phyloP scores from a whole-genome alignment of 1,139 yeast genomes.

The Pichia terricola region DNA sequence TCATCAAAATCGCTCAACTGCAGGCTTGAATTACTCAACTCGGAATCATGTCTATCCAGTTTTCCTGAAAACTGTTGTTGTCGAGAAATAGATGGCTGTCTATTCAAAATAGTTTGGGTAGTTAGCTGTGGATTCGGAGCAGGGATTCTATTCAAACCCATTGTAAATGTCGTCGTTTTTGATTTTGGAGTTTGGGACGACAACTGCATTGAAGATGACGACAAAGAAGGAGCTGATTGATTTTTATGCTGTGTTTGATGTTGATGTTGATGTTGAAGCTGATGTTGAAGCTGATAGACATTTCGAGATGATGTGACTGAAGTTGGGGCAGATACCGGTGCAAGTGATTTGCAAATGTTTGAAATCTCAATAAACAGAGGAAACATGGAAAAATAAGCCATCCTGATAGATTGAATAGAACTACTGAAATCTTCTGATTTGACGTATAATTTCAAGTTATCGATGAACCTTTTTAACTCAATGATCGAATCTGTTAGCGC shows the following conservation, averaged over 20 bases:
- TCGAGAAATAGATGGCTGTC: slow-evolving; percentile 11
- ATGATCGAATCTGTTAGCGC: slow-evolving; percentile 15
- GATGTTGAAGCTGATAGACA: background rate
- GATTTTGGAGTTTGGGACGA: background rate
- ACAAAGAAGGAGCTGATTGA: background rate
- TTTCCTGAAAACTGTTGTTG: slow-evolving; percentile 20
- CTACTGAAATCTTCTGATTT: slow-evolving; percentile 8
- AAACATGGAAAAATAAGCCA: background rate
- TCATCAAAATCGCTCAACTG: slow-evolving; percentile 35
- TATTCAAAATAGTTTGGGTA: background rate
- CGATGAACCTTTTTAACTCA: slow-evolving; percentile 16
- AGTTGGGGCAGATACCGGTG: slow-evolving; percentile 24
- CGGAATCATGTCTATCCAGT: slow-evolving; percentile 23
- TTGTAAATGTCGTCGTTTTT: slow-evolving; percentile 8
- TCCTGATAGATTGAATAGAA: background rate
- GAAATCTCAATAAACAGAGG: slow-evolving; percentile 70
- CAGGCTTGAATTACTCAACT: slow-evolving; percentile 12
- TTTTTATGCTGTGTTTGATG: background rate
- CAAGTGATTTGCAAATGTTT: slow-evolving; percentile 56
- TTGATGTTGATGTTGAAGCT: background rate
- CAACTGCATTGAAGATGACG: background rate
- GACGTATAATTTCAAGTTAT: slow-evolving; percentile 12
- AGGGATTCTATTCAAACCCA: slow-evolving; percentile 4
- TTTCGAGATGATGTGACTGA: no score
- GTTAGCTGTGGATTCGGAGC: slow-evolving; percentile 2